phyloP scores from a whole-genome alignment of 345 rosid genomes.

The Salix purpurea region DNA sequence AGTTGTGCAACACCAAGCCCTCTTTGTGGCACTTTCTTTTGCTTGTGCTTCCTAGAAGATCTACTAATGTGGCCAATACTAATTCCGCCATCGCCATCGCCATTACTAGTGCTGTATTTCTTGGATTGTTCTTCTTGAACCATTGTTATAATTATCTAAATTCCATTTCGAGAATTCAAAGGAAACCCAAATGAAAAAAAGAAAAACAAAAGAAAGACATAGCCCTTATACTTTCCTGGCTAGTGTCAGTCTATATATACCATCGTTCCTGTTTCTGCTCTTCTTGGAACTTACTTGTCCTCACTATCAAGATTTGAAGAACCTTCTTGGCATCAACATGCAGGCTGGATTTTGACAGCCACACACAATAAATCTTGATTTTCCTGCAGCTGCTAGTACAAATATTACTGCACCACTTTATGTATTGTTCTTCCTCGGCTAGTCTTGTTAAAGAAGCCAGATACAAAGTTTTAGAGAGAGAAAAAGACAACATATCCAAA shows the following conservation, averaged over 20 bases:
- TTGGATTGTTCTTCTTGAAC: slow-evolving; percentile 40
- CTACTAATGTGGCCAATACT: slow-evolving; percentile 15
- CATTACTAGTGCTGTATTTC: slow-evolving; percentile 25
- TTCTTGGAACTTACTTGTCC: not conserved
- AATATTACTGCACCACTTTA: not conserved
- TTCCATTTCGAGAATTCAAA: slow-evolving; percentile 21
- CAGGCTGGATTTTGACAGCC: not conserved
- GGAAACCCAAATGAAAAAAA: not conserved
- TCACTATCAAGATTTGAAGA: not conserved
- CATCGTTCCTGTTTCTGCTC: not conserved
- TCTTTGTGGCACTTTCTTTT: slow-evolving; percentile 54
- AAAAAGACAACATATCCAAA: not conserved
- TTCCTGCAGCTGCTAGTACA: not conserved
- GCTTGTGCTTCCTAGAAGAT: slow-evolving; percentile 42
- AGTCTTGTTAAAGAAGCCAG: not conserved
- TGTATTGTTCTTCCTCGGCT: not conserved
- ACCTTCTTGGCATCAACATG: not conserved
- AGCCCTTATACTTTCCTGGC: slow-evolving; percentile 7
- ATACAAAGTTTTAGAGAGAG: slow-evolving; percentile 3
- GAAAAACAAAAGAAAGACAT: not conserved
- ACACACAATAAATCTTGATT: not conserved
- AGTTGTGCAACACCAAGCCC: slow-evolving; percentile 73
- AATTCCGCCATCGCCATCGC: slow-evolving; percentile 18
- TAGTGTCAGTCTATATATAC: not conserved
- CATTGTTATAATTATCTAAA: slow-evolving; percentile 23